Evolutionary conservation across 2,329 filamentous ascomycete genomes (phyloP), one percentile per base, ranked within the genome.

Genomic region (Aspergillus tamarii): DNA sequence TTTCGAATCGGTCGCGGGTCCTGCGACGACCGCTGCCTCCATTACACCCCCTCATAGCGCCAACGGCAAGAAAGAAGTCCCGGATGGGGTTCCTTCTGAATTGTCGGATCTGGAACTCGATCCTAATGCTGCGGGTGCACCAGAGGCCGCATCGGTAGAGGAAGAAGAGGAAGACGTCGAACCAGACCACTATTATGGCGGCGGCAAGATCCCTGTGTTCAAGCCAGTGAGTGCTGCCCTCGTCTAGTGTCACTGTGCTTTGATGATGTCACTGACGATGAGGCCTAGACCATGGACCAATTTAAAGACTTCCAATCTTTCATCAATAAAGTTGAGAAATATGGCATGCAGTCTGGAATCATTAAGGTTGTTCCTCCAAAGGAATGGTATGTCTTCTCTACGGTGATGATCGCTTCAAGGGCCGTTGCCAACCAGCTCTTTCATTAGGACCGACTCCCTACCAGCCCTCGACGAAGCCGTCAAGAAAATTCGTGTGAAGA

Each of bases 261-360:
- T 62, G 48, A 59, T 57, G 61, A 65, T 69, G 26, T 52, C 48
- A 52, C 48, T 52, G 48, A 52, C 48, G 28, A 32, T 10, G 28
- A 12, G 19, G 10, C 28, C 48, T 32, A 89, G 79, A 94, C 91
- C 64, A 96, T 97, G 92, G 87, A 91, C 66, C 93, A 99, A 80
- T 98, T 98, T 81, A 89, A 89, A 74, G 92, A 95, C 80, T 99
- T 99, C 79, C 91, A 94, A 80, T 88, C 87, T 76, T 98, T 96
- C 77, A 91, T 98, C 84, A 88, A 89, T 74, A 94, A 92, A 78
- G 88, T 99, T 66, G 92, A 99, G 78, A 88, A 89, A 68, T 97
- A 97, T 77, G 95, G 95, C 72, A 99, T 99, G 95, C 92, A 93
- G 80, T 95, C 93, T 26, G 95, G 95, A 41, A 97, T 99, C 72